These are phyloP conservation scores for Hymenotorrendiella dingleyae DNA, from an alignment of 2,329 filamentous ascomycete species.

Conservation along the genomic window DNA sequence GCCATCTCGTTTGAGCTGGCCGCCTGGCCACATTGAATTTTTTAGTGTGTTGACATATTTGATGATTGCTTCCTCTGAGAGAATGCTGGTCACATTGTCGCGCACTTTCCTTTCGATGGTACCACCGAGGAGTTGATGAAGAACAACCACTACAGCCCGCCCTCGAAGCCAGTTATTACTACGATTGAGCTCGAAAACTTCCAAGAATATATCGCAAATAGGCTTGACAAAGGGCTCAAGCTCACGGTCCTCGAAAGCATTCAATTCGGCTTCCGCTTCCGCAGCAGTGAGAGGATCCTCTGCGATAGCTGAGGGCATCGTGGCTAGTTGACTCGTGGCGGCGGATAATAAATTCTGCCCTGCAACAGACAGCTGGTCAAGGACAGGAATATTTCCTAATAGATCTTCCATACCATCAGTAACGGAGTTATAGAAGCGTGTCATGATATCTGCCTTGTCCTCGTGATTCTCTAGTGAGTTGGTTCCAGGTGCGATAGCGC, in stretches of 20 bases:
- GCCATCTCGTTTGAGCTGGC: conserved; percentile 43
- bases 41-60: conserved; percentile 69
- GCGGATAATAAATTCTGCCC: conserved; percentile 86
- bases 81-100: conserved; percentile 68
- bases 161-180: conserved; percentile 97
- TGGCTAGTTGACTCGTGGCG: conserved; percentile 58
- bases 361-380: conserved; percentile 88
- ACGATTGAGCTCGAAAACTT: conserved; percentile 88
- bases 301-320: conserved; percentile 45
- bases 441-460: conserved; percentile 81
- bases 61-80: conserved; percentile 73
- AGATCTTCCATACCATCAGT: conserved; percentile 98
- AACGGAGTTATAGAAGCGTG: conserved; percentile 91
- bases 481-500: conserved; percentile 63
- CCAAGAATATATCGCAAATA: conserved; percentile 95
- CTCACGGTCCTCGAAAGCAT: conserved; percentile 85
- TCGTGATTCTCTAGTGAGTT: conserved; percentile 48
- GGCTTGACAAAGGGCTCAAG: conserved; percentile 95
- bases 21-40: conserved; percentile 77
- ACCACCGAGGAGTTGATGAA: conserved; percentile 91
- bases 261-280: conserved; percentile 89
- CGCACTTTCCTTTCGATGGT: conserved; percentile 95
- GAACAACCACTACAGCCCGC: conserved; percentile 87
- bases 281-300: conserved; percentile 49
- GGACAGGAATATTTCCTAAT: conserved; percentile 86